Evolutionary conservation across 805 yeast species (phyloP), one percentile per base, ranked within the genome.

Genomic region (Martiniozyma abietophila): DNA sequence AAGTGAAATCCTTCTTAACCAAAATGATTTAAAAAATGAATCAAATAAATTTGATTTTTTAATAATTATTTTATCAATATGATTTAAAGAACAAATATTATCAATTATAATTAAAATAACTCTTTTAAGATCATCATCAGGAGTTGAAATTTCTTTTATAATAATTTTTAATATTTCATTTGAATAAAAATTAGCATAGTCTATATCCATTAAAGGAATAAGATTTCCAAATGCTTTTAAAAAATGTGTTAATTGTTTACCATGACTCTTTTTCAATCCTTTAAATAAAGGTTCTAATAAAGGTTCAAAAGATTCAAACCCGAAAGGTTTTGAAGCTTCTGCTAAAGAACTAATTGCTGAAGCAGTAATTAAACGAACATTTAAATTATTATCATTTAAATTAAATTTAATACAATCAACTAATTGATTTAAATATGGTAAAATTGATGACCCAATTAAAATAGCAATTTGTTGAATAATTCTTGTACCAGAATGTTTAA

Each of bases 51-150:
- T 65, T 16, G 74, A 72, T 6, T 62, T 65, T 27, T 62, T 58
- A 18, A 78, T 50, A 41, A 70, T 74, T 18, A 55, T 56, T 11
- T 61, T 63, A 9, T 76, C 66, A 10, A 83, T 64, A 9, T 74
- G 73, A 9, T 71, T 76, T 1, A 81, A 64, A 1, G 71, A 56
- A 10, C 84, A 74, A 45, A 92, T 73, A 40, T 71, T 76, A 35
- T 70, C 77, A 20, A 88, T 59, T 6, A 83, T 82, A 20, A 67
- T 61, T 39, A 92, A 54, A 3, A 88, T 80, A 0, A 86, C 70
- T 39, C 70, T 70, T 47, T 74, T 75, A 89, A 88, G 81, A 31
- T 86, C 95, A 41, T 82, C 94, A 49, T 85, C 95, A 0, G 92
- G 86, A 1, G 94, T 73, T 23, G 62, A 54, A 46, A 85, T 82